These are phyloP conservation scores for Apiospora pterosperma DNA, from an alignment of 2,329 filamentous ascomycete species.

Conservation along the genomic window DNA sequence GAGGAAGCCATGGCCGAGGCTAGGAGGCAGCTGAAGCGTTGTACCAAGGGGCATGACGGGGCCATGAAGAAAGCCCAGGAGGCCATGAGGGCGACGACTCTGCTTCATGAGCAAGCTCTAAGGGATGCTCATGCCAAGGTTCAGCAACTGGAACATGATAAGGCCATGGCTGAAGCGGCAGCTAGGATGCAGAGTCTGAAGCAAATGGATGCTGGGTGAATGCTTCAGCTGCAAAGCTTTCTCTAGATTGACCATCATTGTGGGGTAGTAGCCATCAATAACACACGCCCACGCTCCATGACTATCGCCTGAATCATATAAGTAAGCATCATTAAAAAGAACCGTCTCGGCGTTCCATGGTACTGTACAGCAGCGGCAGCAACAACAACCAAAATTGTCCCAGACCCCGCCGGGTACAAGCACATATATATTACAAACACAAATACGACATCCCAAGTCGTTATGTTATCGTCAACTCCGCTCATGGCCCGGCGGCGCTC, in stretches of 20 bases:
- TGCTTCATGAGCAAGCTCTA: neutral
- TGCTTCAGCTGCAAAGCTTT: neutral
- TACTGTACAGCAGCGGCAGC: neutral
- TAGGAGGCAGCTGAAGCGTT: neutral
- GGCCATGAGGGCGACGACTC: neutral
- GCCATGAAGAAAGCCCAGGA: neutral
- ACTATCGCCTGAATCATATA: neutral
- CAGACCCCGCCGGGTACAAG: neutral
- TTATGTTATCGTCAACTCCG: neutral
- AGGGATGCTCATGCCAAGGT: neutral
- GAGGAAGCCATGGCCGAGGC: neutral
- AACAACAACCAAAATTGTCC: neutral
- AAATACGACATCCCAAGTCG: neutral
- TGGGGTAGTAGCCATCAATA: too few relatives aligned
- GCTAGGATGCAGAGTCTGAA: neutral
- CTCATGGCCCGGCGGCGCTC: neutral
- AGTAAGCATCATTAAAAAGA: neutral
- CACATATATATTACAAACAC: conserved; percentile 4
- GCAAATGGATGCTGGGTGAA: neutral
- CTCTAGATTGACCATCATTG: neutral
- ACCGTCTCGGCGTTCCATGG: conserved; percentile 2
- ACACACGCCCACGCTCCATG: neutral
- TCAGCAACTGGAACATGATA: neutral
- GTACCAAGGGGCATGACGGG: neutral
- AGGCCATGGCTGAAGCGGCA: neutral